Conservation (phyloP, 2,329 filamentous ascomycete species). For the Sclerotinia borealis region DNA sequence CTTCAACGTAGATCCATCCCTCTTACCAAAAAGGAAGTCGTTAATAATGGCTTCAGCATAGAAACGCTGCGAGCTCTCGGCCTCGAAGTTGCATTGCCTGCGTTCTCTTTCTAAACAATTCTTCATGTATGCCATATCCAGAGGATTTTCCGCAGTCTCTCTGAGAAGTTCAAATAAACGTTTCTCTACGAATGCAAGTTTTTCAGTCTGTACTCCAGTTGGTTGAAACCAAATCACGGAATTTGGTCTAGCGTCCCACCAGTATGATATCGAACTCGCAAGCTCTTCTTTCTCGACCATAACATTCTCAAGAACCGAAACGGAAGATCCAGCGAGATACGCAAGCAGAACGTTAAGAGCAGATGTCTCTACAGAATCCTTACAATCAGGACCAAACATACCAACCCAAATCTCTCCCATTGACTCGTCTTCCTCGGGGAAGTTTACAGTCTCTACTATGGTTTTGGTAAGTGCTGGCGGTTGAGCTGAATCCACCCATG, state of each 20-base stretch:
- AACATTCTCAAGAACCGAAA: conserved; percentile 83
- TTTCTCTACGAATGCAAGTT: conserved; percentile 76
- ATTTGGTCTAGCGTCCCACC: conserved; percentile 72
- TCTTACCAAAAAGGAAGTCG: conserved; percentile 83
- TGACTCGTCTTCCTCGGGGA: conserved; percentile 94
- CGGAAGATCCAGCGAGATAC: conserved; percentile 89
- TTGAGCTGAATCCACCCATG: conserved; percentile 85
- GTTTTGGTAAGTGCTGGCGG: conserved; percentile 68
- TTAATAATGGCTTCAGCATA: conserved; percentile 83
- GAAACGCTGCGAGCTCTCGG: conserved; percentile 73
- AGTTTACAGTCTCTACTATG: conserved; percentile 72
- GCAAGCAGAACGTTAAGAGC: conserved; percentile 75
- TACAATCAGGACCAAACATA: conserved; percentile 81
- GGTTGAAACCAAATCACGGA: conserved; percentile 81
- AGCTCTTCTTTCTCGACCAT: conserved; percentile 92
- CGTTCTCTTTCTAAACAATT: conserved; percentile 81
- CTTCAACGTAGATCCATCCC: conserved; percentile 71
- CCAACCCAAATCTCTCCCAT: conserved; percentile 80
- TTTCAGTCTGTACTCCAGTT: conserved; percentile 79
- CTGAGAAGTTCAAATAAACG: conserved; percentile 78
- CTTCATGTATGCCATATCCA: conserved; percentile 85
- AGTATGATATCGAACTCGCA: conserved; percentile 77
- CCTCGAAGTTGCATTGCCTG: conserved; percentile 74
- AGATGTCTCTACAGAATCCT: conserved; percentile 58
- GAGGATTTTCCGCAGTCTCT: conserved; percentile 69